Conservation (phyloP, 257 asterid species). For the Gardenia jasminoides region DNA sequence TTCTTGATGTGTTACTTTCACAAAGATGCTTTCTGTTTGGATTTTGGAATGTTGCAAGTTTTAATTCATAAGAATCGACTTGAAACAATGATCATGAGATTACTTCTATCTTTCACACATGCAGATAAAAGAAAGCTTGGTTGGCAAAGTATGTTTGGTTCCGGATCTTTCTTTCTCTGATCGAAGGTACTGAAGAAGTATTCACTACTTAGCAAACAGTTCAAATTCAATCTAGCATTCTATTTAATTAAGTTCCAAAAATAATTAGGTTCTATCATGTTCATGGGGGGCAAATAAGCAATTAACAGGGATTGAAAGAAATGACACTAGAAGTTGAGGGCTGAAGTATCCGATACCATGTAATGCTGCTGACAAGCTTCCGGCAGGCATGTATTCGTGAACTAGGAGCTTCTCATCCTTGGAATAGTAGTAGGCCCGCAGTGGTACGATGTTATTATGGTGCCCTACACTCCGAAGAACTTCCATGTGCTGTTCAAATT, state of each 20-base stretch:
- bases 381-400: conserved; percentile 68
- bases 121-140: neutral
- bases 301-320: neutral
- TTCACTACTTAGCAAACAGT: neutral
- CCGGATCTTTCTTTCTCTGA: neutral
- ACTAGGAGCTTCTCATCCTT: conserved; percentile 96
- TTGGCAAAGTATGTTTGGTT: neutral
- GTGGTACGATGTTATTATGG: conserved; percentile 61
- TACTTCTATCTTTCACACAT: neutral
- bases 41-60: neutral
- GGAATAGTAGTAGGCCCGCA: conserved; percentile 82
- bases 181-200: neutral
- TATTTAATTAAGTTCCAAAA: neutral
- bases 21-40: neutral
- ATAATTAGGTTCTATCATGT: neutral
- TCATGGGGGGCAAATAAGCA: neutral
- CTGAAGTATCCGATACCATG: conserved; percentile 49
- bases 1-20: neutral
- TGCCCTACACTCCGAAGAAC: conserved; percentile 44
- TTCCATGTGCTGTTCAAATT: conserved; percentile 91
- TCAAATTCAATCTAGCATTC: neutral
- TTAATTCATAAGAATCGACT: neutral
- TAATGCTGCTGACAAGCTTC: conserved; percentile 78
- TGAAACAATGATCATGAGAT: neutral
- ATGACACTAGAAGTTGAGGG: neutral